Conservation (phyloP, 805 yeast genomes). For the Barnettozyma botsteinii region DNA sequence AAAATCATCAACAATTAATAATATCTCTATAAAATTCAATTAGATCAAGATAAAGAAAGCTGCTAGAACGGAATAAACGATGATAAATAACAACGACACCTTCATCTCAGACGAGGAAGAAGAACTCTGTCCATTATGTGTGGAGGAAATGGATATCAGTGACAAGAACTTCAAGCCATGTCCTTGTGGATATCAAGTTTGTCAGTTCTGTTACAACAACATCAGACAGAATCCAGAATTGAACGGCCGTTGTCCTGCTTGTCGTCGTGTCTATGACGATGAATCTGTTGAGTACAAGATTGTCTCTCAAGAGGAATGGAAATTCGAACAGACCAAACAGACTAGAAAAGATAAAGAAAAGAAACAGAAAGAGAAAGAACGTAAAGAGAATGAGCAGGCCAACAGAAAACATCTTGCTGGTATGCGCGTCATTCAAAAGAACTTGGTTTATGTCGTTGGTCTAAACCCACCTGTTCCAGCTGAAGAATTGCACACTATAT, state of each 20-base stretch:
- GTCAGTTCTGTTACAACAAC: constrained; percentile 97
- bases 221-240: constrained; percentile 93
- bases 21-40: too few relatives aligned
- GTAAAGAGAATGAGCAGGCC: constrained; percentile 79
- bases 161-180: constrained; percentile 98
- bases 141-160: constrained; percentile 95
- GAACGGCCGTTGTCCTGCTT: constrained; percentile 96
- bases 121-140: constrained; percentile 86
- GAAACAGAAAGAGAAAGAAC: constrained; percentile 85
- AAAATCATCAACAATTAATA: too few relatives aligned
- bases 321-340: constrained; percentile 71
- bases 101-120: constrained; percentile 77
- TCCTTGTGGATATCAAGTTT: constrained; percentile 97
- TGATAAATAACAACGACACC: constrained; percentile 38
- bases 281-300: constrained; percentile 84
- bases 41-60: too few relatives aligned
- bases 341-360: constrained; percentile 76
- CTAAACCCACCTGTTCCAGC: constrained; percentile 75
- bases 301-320: constrained; percentile 78
- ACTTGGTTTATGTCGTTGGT: constrained; percentile 93
- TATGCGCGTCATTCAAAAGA: constrained; percentile 97
- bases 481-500: constrained; percentile 75
- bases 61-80: too few relatives aligned
- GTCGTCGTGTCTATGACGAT: constrained; percentile 91
- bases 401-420: constrained; percentile 89